These are phyloP conservation scores for Candida sithepensis DNA, from an alignment of 805 yeast species.

Conservation along the genomic window DNA sequence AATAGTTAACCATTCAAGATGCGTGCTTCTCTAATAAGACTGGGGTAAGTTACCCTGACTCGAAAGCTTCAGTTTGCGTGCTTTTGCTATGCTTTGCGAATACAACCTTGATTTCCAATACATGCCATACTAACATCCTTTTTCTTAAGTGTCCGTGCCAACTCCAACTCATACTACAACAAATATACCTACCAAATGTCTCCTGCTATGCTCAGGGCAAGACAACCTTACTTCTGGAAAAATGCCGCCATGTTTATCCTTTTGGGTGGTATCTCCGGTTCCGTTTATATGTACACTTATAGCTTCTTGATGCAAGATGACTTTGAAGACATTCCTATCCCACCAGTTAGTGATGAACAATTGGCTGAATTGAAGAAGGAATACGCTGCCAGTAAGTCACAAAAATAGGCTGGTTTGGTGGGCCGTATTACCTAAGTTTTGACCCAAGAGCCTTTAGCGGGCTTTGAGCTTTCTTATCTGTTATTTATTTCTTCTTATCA, in stretches of 20 bases:
- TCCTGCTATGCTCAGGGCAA: conserved; percentile 87
- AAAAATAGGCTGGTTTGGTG: background rate
- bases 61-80: background rate
- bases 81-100: background rate
- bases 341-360: conserved; percentile 82
- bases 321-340: conserved; percentile 88
- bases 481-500: too few relatives aligned
- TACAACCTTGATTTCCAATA: too few relatives aligned
- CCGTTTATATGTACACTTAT: conserved; percentile 67
- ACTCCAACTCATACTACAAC: conserved; percentile 33
- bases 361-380: conserved; percentile 68
- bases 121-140: conserved; percentile 10
- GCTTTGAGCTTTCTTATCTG: too few relatives aligned
- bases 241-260: conserved; percentile 62
- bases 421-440: background rate
- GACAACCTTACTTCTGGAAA: conserved; percentile 79
- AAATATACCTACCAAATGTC: conserved; percentile 66
- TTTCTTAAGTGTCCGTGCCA: conserved; percentile 15
- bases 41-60: conserved; percentile 16
- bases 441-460: background rate
- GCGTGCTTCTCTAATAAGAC: conserved; percentile 23
- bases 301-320: conserved; percentile 70
- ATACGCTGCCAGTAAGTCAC: conserved; percentile 47
- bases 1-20: conserved; percentile 5
- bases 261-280: conserved; percentile 60